phyloP scores from a whole-genome alignment of 108 stramenopile genomes.

The Conticribra guillardii region DNA sequence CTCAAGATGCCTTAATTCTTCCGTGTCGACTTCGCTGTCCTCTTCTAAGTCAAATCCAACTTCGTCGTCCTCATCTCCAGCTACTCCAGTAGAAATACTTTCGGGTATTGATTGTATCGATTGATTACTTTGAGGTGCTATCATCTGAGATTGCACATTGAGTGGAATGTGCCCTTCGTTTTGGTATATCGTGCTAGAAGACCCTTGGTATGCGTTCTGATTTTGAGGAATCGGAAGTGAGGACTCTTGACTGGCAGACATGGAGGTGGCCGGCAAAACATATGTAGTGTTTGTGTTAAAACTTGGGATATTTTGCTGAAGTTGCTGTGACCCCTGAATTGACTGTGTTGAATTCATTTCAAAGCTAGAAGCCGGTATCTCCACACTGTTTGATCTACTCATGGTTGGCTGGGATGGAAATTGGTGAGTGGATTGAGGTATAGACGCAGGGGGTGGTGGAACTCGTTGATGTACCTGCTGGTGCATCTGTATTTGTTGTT shows the following conservation, averaged over 20 bases:
- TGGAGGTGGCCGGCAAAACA: background rate
- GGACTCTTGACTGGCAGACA: background rate
- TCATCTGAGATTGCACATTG: background rate
- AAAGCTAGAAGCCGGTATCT: background rate
- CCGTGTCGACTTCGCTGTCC: conserved; percentile 52
- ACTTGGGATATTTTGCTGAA: background rate
- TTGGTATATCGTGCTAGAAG: background rate
- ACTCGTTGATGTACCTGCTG: conserved; percentile 10
- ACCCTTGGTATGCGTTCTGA: background rate
- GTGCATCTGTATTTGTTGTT: conserved; percentile 16
- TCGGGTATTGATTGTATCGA: background rate
- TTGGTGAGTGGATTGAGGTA: conserved; percentile 36
- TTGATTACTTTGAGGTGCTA: background rate
- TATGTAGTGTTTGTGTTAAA: conserved; percentile 1
- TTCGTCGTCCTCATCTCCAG: conserved; percentile 2
- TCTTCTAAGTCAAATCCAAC: conserved; percentile 36
- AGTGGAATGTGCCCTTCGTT: background rate
- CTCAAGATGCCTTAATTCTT: conserved; percentile 74
- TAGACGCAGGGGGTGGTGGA: conserved; percentile 29
- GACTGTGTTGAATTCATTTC: conserved; percentile 16
- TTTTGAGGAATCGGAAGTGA: conserved; percentile 8
- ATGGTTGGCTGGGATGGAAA: conserved; percentile 11
- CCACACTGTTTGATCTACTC: conserved; percentile 21
- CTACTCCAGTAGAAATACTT: background rate
- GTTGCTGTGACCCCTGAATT: background rate